Evolutionary conservation across 2,329 filamentous ascomycete species (phyloP).

Genomic region (Clonostachys solani): DNA sequence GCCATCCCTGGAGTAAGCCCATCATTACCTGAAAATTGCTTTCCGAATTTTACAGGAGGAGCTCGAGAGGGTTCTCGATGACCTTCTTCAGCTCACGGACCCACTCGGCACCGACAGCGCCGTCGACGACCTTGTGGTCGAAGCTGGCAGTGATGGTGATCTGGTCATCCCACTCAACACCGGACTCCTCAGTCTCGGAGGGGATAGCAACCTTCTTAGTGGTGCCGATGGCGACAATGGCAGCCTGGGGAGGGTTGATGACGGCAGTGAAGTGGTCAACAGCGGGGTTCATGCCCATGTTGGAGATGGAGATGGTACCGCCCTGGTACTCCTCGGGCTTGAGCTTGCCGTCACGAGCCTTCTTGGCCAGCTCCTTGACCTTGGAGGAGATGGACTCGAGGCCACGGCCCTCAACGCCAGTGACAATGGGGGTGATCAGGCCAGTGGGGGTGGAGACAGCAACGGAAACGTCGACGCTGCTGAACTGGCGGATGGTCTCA

Average conservation of each 20-base stretch:
- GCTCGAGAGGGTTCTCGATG: constrained; percentile 92
- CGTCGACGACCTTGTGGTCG: constrained; percentile 98
- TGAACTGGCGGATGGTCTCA: constrained; percentile 89
- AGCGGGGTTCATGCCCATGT: constrained; percentile 99
- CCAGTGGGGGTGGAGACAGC: constrained; percentile 90
- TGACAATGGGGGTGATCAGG: constrained; percentile 96
- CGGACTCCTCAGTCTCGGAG: constrained; percentile 72
- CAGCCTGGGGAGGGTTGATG: constrained; percentile 97
- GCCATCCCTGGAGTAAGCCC: too few species aligned
- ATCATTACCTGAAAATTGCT: too few species aligned
- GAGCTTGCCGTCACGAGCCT: constrained; percentile 93
- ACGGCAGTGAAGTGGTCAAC: constrained; percentile 97
- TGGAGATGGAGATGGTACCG: constrained; percentile 98
- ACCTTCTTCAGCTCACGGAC: constrained; percentile 96
- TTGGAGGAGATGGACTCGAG: constrained; percentile 82
- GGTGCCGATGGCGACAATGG: constrained; percentile 91
- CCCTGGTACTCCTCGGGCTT: constrained; percentile 99
- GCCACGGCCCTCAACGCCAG: constrained; percentile 79
- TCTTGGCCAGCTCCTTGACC: constrained; percentile 96
- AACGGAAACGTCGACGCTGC: constrained; percentile 89
- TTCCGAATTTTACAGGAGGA: constrained; percentile 64
- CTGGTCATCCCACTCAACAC: constrained; percentile 92
- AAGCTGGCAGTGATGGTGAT: constrained; percentile 94
- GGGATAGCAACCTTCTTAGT: constrained; percentile 93
- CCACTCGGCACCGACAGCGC: constrained; percentile 94